Evolutionary conservation across 2,329 filamentous ascomycete genomes (phyloP).

Genomic region (Cryphonectria nitschkei): DNA sequence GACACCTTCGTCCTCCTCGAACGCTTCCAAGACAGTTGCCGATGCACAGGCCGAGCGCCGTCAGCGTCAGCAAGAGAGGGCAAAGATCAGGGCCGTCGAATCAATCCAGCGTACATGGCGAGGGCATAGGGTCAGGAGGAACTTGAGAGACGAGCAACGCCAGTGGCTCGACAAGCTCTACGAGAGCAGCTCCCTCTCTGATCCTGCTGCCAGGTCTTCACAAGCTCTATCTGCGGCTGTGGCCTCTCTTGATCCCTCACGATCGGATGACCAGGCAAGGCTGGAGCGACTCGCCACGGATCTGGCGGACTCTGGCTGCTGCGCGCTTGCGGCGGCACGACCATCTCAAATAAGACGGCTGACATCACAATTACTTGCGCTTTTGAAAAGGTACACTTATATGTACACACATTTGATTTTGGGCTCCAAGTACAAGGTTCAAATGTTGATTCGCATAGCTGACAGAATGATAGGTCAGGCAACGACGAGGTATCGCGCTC

Average conservation of each 20-base stretch:
- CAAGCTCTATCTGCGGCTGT: slow-evolving; percentile 53
- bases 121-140: slow-evolving; percentile 67
- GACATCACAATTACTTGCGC: slow-evolving; percentile 41
- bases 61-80: slow-evolving; percentile 78
- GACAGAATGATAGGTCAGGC: slow-evolving; percentile 12
- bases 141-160: slow-evolving; percentile 61
- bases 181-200: slow-evolving; percentile 38
- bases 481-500: slow-evolving; percentile 16
- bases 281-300: slow-evolving; percentile 52
- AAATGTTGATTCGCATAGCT: background rate
- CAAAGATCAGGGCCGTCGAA: slow-evolving; percentile 72
- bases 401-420: too few relatives aligned
- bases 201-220: slow-evolving; percentile 42
- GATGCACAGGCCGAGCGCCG: slow-evolving; percentile 86
- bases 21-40: slow-evolving; percentile 76
- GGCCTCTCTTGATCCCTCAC: slow-evolving; percentile 51
- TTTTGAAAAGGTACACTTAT: slow-evolving; percentile 37
- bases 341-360: slow-evolving; percentile 41
- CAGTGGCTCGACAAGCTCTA: slow-evolving; percentile 66
- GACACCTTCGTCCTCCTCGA: slow-evolving; percentile 59
- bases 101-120: slow-evolving; percentile 82
- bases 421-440: background rate
- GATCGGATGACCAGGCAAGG: slow-evolving; percentile 52
- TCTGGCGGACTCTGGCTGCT: slow-evolving; percentile 42
- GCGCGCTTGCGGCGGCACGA: slow-evolving; percentile 39